These are phyloP conservation scores for Blastocystis sp. DNA, from an alignment of 352 stramenopile genomes.

Conservation along the genomic window DNA sequence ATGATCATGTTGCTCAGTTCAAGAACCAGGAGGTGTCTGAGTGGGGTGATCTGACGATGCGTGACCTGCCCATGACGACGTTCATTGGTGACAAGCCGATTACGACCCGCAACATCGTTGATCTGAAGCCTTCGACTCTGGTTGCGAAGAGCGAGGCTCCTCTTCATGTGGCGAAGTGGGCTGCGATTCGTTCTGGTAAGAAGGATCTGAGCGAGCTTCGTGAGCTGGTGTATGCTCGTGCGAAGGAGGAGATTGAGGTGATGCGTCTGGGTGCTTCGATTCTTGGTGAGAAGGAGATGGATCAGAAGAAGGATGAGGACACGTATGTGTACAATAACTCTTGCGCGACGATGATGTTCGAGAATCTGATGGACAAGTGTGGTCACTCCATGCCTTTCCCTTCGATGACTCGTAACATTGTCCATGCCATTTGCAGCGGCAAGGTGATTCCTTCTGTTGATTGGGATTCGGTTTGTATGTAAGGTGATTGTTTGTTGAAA, in stretches of 20 bases:
- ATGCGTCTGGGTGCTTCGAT: neutral
- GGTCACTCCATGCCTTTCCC: neutral
- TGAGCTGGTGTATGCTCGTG: neutral
- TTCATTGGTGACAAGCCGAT: neutral
- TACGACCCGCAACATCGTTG: neutral
- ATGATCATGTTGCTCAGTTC: neutral
- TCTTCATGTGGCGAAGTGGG: neutral
- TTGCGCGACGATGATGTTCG: neutral
- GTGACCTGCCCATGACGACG: neutral
- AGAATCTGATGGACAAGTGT: neutral
- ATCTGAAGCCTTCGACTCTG: neutral
- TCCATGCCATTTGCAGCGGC: neutral
- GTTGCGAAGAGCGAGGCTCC: neutral
- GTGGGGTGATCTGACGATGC: neutral
- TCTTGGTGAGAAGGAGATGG: neutral
- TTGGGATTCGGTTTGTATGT: neutral
- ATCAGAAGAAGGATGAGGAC: neutral
- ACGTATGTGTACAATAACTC: neutral
- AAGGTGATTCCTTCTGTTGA: neutral
- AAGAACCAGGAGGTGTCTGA: neutral
- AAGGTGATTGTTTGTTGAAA: too few species aligned
- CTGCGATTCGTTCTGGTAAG: neutral
- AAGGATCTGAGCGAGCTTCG: neutral
- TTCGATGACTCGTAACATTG: neutral
- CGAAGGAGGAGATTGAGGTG: constrained; percentile 6